A percentile compares a stretch with the other conserved stretches of the same genome.
These are phyloP conservation scores for Trametes gibbosa DNA, from an alignment of 768 basidiomycete species.

Conservation along the genomic window DNA sequence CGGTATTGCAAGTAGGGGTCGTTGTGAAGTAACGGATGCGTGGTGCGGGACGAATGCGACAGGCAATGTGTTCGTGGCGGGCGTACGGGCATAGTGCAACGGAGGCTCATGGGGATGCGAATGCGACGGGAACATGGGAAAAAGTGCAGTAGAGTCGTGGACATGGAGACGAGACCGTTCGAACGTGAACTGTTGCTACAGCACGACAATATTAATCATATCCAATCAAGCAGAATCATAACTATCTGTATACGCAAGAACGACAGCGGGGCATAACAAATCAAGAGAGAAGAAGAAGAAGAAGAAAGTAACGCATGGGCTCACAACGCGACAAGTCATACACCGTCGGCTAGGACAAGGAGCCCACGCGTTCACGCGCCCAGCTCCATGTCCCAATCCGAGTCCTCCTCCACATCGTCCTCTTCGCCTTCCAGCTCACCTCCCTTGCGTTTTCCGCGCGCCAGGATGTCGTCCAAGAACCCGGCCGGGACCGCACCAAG, in stretches of 20 bases:
- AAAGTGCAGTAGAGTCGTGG: neutral
- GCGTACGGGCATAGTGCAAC: neutral
- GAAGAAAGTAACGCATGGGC: constrained; percentile 4
- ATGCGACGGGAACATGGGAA: neutral
- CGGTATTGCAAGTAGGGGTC: too few relatives aligned
- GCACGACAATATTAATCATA: constrained; percentile 9
- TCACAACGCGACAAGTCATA: neutral
- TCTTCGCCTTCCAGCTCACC: neutral
- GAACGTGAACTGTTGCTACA: constrained; percentile 12
- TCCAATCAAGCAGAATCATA: constrained; percentile 5
- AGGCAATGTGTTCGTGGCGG: neutral
- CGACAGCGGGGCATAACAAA: constrained; percentile 7
- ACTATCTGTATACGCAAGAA: constrained; percentile 9
- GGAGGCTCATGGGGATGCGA: neutral
- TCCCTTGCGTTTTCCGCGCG: neutral
- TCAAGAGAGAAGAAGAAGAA: constrained; percentile 1
- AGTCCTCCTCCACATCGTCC: constrained; percentile 1
- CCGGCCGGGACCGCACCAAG: constrained; percentile 56
- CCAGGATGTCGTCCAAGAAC: constrained; percentile 66
- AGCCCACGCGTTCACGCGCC: neutral
- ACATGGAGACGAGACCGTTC: neutral
- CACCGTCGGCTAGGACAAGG: neutral
- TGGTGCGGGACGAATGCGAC: too few relatives aligned
- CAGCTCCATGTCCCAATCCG: constrained; percentile 20
- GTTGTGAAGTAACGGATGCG: too few relatives aligned